Conservation (phyloP, 257 asterid species). For the Linderniella brevidens region DNA sequence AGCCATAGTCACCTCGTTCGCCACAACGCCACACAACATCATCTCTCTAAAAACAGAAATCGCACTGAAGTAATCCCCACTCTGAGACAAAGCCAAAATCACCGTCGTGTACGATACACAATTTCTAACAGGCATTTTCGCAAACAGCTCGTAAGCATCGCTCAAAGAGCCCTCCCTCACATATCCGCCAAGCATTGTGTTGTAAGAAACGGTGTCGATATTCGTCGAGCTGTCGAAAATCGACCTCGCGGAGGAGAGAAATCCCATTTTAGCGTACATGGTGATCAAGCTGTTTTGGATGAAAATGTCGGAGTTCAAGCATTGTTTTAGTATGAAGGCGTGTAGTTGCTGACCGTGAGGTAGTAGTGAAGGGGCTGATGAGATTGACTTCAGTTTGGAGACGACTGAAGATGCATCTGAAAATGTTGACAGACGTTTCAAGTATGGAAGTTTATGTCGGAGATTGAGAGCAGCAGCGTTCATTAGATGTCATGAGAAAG, state of each 20-base stretch:
- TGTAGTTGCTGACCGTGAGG: slow-evolving; percentile 51
- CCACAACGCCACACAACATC: slow-evolving; percentile 43
- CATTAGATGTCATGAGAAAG: no score
- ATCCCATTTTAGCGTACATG: slow-evolving; percentile 58
- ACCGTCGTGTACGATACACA: slow-evolving; percentile 64
- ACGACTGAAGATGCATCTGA: slow-evolving; percentile 21
- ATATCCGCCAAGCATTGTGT: slow-evolving; percentile 56
- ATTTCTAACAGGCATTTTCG: slow-evolving; percentile 47
- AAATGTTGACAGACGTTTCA: slow-evolving; percentile 23
- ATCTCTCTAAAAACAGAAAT: slow-evolving; percentile 41
- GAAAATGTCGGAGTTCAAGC: slow-evolving; percentile 43
- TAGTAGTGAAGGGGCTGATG: slow-evolving; percentile 26
- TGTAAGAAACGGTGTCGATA: slow-evolving; percentile 49
- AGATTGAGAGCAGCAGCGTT: no score
- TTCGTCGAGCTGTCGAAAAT: slow-evolving; percentile 25
- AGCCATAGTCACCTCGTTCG: slow-evolving; percentile 70
- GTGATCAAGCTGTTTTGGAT: slow-evolving; percentile 66
- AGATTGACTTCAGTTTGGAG: slow-evolving; percentile 46
- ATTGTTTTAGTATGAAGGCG: slow-evolving; percentile 36
- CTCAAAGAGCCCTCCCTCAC: slow-evolving; percentile 27
- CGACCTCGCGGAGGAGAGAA: slow-evolving; percentile 29
- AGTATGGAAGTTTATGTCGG: background rate
- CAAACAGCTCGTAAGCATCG: slow-evolving; percentile 57
- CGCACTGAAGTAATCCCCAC: slow-evolving; percentile 31
- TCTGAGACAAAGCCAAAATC: slow-evolving; percentile 59